These are phyloP conservation scores for Solanum hybrid DNA, from an alignment of 305 asterid genomes.

Conservation along the genomic window DNA sequence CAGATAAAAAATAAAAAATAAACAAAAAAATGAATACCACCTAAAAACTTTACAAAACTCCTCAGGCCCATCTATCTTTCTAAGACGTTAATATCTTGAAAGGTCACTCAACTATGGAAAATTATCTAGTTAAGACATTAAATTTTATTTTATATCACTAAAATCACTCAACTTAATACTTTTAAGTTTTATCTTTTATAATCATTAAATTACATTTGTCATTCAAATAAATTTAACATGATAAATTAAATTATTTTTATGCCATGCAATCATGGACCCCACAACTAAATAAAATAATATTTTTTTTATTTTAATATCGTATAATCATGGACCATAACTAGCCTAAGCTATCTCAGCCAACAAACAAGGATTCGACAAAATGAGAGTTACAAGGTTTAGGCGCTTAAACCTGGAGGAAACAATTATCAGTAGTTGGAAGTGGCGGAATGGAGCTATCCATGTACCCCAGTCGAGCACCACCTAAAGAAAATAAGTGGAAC, in stretches of 20 bases:
- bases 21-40: background rate
- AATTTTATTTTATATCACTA: background rate
- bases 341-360: background rate
- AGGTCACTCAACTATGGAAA: background rate
- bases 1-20: too few species aligned
- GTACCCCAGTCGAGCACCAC: background rate
- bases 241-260: too few species aligned
- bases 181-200: background rate
- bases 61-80: background rate
- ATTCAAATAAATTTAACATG: background rate
- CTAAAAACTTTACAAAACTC: background rate
- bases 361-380: background rate
- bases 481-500: background rate
- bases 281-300: background rate
- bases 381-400: background rate
- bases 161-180: background rate
- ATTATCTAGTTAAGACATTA: background rate
- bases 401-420: background rate
- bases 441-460: background rate
- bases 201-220: background rate
- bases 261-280: background rate
- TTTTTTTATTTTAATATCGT: too few species aligned
- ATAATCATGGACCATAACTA: background rate
- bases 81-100: background rate
- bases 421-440: background rate